These are phyloP conservation scores for Entomortierella lignicola DNA, from an alignment of 192 early-diverging fungal species.

Conservation along the genomic window DNA sequence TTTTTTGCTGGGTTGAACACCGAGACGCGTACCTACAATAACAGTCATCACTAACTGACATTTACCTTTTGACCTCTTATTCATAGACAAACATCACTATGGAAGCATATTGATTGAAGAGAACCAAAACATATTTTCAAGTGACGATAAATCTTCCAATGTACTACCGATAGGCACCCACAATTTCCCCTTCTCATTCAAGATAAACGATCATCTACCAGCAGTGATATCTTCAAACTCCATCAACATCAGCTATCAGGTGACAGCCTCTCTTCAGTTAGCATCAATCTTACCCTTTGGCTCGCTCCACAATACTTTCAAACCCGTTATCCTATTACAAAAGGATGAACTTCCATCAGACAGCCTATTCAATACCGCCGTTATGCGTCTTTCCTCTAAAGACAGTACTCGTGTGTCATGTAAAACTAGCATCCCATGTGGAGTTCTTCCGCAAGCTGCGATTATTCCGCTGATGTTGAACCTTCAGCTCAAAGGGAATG, in stretches of 20 bases:
- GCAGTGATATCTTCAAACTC: constrained; percentile 24
- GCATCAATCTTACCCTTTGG: constrained; percentile 26
- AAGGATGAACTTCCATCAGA: constrained; percentile 29
- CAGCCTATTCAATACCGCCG: constrained; percentile 23
- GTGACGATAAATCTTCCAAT: background rate
- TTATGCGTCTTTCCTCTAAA: constrained; percentile 12
- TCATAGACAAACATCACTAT: constrained; percentile 28
- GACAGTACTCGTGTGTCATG: constrained; percentile 14
- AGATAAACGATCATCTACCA: constrained; percentile 11
- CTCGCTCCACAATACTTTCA: constrained; percentile 4
- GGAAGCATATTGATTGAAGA: constrained; percentile 23
- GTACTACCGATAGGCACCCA: constrained; percentile 23
- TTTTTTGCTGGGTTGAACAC: too few species aligned
- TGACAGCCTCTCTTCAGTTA: constrained; percentile 27
- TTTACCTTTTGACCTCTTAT: background rate
- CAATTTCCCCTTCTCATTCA: constrained; percentile 34
- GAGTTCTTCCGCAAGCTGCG: constrained; percentile 32
- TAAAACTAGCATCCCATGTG: constrained; percentile 30
- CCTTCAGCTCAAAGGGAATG: constrained; percentile 31
- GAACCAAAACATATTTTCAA: constrained; percentile 6
- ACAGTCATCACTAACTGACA: too few species aligned
- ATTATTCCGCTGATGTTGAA: constrained; percentile 38
- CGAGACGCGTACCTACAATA: too few species aligned
- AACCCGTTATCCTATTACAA: constrained; percentile 38
- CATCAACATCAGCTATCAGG: constrained; percentile 31